phyloP scores from a whole-genome alignment of 139 green algal genomes.

The Diplosphaera chodatii region DNA sequence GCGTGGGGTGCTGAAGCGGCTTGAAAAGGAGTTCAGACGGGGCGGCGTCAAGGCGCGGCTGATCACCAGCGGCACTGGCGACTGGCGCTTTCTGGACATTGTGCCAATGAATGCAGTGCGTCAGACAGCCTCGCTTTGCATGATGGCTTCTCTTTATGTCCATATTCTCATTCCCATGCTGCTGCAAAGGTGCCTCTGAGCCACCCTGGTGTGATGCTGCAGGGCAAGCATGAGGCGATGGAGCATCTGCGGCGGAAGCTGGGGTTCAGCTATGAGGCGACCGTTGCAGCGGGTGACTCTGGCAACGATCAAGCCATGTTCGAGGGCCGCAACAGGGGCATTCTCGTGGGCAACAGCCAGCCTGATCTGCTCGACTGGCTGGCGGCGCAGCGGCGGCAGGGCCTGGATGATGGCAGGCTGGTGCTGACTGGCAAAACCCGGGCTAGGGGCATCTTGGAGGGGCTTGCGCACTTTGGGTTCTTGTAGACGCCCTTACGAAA shows the following conservation, averaged over 20 bases:
- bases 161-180: no score
- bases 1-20: conserved; percentile 6
- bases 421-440: conserved; percentile 20
- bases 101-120: conserved; percentile 31
- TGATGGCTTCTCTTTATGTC: no score
- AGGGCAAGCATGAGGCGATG: conserved; percentile 23
- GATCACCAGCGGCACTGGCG: conserved; percentile 44
- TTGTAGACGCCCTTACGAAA: conserved; percentile 16
- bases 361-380: conserved; percentile 57
- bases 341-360: conserved; percentile 82
- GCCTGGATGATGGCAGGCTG: conserved; percentile 17
- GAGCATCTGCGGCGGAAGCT: conserved; percentile 27
- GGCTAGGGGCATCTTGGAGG: conserved; percentile 71
- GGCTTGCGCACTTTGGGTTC: conserved; percentile 56
- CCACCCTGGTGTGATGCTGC: conserved; percentile 16
- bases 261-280: conserved; percentile 29
- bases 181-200: no score
- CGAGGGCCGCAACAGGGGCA: conserved; percentile 17
- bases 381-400: neutral
- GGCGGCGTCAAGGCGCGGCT: conserved; percentile 14
- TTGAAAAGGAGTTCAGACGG: conserved; percentile 2
- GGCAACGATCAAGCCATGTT: conserved; percentile 61
- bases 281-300: conserved; percentile 43
- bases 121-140: no score
- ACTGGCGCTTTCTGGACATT: conserved; percentile 57